Evolutionary conservation across 805 yeast species (phyloP), one percentile per base, ranked within the genome.

Genomic region (Brettanomyces naardenensis): DNA sequence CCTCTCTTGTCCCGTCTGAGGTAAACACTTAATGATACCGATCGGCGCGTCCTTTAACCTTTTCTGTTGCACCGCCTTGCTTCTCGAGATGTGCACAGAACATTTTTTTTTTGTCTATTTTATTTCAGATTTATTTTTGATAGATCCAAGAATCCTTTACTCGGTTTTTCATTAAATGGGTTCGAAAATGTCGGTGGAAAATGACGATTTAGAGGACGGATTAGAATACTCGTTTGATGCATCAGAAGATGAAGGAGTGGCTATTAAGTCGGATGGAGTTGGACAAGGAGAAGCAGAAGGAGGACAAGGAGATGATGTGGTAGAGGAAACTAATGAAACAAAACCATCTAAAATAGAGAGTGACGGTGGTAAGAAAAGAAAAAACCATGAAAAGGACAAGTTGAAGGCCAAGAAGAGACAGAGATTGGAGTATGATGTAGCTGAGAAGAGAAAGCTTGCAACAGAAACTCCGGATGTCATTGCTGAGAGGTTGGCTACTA

Each of bases 181-280:
- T 18, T 15, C 9, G 3, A 45, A 39, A 46, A 18, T 29, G 4
- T 21, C 17, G 11, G 39, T 42, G n/a, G 55, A 38, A 10, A 82
- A 71, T 13, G 95, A 87, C 57, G 95, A 81, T 43, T 64, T 86
- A 41, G 89, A 84, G 36, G 95, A 85, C 53, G 90, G 87, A 3
- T 62, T 86, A 35, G 81, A 69, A 3, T 83, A 82, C 28, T 48
- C 61, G 21, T 53, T 59, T n/a, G 58, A 48, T 10, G 29, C 31
- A 1, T 44, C 53, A n/a, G 56, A 54, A 3, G 69, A 52, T 14
- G 63, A 59, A 28, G 74, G 61, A 14, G 63, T 35, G 20, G 35
- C 15, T 20, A 35, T 20, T 4, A 38, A 29, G 5, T 33, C 28
- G 30, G 14, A 25, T 28, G 35, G 38, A 19, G 41, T 36, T 3